Percentiles rank a stretch among this genome's conserved stretches.
Evolutionary conservation across 352 stramenopile genomes (phyloP).

Genomic region (Plasmopara muralis): DNA sequence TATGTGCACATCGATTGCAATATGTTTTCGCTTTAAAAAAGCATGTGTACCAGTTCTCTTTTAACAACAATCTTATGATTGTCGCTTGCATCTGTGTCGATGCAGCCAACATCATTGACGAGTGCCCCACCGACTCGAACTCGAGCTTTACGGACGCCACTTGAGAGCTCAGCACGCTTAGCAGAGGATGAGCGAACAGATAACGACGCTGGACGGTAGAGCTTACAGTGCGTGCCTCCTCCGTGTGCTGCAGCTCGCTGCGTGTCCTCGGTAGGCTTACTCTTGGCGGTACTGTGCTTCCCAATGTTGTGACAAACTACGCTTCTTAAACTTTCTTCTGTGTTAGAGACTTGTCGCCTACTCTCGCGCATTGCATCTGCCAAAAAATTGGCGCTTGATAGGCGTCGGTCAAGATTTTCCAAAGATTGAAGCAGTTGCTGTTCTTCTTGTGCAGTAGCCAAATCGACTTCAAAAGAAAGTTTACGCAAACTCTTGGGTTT

Average conservation of each 20-base stretch:
- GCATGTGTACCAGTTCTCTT: constrained; percentile 51
- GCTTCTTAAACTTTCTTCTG: neutral
- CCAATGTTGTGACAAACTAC: neutral
- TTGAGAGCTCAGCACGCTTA: constrained; percentile 46
- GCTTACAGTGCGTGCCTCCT: constrained; percentile 32
- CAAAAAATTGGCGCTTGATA: constrained; percentile 19
- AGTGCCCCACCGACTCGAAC: constrained; percentile 34
- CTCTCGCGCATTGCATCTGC: constrained; percentile 3
- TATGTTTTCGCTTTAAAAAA: constrained; percentile 30
- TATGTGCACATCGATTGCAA: neutral
- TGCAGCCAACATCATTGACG: constrained; percentile 15
- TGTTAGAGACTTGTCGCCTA: constrained; percentile 1
- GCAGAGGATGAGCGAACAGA: constrained; percentile 28
- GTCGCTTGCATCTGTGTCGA: constrained; percentile 18
- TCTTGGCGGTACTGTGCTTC: neutral
- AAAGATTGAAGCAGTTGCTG: constrained; percentile 42
- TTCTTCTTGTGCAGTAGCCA: constrained; percentile 42
- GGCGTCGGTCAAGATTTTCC: constrained; percentile 39
- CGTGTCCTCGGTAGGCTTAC: constrained; percentile 19
- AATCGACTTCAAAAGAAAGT: constrained; percentile 23
- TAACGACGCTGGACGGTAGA: constrained; percentile 29
- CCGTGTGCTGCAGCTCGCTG: constrained; percentile 34
- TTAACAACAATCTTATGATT: constrained; percentile 63
- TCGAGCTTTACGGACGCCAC: constrained; percentile 44
- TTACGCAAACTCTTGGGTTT: constrained; percentile 1